A percentile compares a stretch with the other conserved stretches of the same genome.
These are phyloP conservation scores for Zea mays DNA, from an alignment of 176 grass and related monocot species.

Conservation along the genomic window Zm-B73-REFERENCE-NAM-5.0 NC_050102.1:185401001-185401500, in stretches of 20 bases:
- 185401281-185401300: constrained; percentile 92
- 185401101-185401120: background rate
- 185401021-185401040: constrained; percentile 50
- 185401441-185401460: constrained; percentile 89
- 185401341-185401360: constrained; percentile 84
- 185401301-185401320: constrained; percentile 98
- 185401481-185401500: constrained; percentile 92
- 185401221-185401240: constrained; percentile 99
- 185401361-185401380: constrained; percentile 81
- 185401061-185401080: constrained; percentile 16
- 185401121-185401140: background rate
- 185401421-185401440: constrained; percentile 64
- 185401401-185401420: constrained; percentile 92
- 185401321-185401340: constrained; percentile 87
- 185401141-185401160: constrained; percentile 45
- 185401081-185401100: constrained; percentile 4
- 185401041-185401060: constrained; percentile 36
- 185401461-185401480: constrained; percentile 96
- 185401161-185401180: constrained; percentile 76
- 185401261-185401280: constrained; percentile 93
- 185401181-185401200: constrained; percentile 95
- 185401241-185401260: constrained; percentile 71
- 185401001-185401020: background rate
- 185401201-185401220: constrained; percentile 99
- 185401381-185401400: constrained; percentile 82